Conservation (phyloP, 805 yeast species). For the Clavispora carvajalis region DNA sequence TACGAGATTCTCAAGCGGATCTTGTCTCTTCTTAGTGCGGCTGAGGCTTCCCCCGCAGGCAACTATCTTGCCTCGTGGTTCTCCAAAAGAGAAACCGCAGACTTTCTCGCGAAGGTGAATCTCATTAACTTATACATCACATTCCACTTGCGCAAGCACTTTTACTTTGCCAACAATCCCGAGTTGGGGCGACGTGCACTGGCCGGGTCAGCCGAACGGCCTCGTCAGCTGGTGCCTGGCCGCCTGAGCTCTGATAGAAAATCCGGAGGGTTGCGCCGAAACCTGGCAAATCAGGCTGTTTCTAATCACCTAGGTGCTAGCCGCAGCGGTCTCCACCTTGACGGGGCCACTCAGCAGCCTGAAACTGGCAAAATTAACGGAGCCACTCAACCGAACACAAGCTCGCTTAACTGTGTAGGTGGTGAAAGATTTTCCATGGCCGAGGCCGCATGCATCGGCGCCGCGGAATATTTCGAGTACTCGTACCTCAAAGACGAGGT, state of each 20-base stretch:
- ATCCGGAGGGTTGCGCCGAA: neutral
- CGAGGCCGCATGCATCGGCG: neutral
- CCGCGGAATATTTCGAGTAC: conserved; percentile 9
- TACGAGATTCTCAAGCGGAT: conserved; percentile 66
- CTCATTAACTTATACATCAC: conserved; percentile 72
- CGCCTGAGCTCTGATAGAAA: neutral
- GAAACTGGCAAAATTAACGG: no score
- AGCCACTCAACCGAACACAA: no score
- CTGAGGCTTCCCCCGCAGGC: conserved; percentile 30
- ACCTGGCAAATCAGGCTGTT: neutral
- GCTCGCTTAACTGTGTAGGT: no score
- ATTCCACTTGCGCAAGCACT: conserved; percentile 59
- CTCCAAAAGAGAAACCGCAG: conserved; percentile 36
- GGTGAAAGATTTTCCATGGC: no score
- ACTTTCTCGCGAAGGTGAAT: conserved; percentile 54
- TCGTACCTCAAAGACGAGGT: conserved; percentile 13
- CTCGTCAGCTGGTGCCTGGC: neutral
- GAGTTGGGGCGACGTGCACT: conserved; percentile 9
- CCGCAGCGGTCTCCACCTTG: no score
- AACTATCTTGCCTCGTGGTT: conserved; percentile 54
- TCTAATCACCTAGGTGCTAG: no score
- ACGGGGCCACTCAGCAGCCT: no score
- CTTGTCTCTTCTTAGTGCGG: conserved; percentile 60
- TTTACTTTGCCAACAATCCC: conserved; percentile 32
- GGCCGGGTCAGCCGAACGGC: conserved; percentile 4